These are phyloP conservation scores for Heritiera fomes DNA, from an alignment of 345 rosid species.

Conservation along the genomic window DNA sequence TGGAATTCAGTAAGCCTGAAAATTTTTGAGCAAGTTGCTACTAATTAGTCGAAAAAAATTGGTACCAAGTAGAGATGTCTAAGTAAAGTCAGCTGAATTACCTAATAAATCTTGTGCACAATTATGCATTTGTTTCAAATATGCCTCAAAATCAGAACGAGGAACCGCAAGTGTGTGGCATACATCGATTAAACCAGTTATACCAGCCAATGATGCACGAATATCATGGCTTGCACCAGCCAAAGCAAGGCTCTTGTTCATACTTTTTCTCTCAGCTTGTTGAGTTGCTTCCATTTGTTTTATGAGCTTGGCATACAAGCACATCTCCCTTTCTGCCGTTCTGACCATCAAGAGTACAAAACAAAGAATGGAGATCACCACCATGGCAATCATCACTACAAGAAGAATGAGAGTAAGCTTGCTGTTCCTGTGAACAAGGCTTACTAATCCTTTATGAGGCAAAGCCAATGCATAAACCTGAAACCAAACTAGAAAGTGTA, in stretches of 20 bases:
- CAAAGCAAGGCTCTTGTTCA: slow-evolving; percentile 70
- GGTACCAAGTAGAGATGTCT: no score
- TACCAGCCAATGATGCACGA: slow-evolving; percentile 61
- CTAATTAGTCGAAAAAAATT: neutral
- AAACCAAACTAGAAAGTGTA: slow-evolving; percentile 2
- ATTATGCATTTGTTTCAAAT: slow-evolving; percentile 44
- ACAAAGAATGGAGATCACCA: slow-evolving; percentile 28
- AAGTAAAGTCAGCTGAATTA: slow-evolving; percentile 22
- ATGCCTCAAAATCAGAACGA: slow-evolving; percentile 44
- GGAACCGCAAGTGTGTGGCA: slow-evolving; percentile 39
- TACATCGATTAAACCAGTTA: slow-evolving; percentile 56
- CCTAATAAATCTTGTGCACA: slow-evolving; percentile 63
- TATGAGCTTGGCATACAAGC: slow-evolving; percentile 47
- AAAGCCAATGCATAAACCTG: slow-evolving; percentile 61
- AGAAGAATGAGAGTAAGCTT: slow-evolving; percentile 32
- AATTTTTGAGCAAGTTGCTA: neutral
- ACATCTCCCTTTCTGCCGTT: slow-evolving; percentile 51
- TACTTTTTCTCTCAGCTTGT: slow-evolving; percentile 74
- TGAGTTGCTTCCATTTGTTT: slow-evolving; percentile 80
- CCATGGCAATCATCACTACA: slow-evolving; percentile 25
- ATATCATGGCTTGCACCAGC: slow-evolving; percentile 84
- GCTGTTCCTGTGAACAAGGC: slow-evolving; percentile 25
- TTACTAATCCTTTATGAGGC: slow-evolving; percentile 33
- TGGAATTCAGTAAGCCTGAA: slow-evolving; percentile 59
- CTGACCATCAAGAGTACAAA: slow-evolving; percentile 39